Conservation (phyloP, 306 rosid species). For the Boehmeria nivea region DNA sequence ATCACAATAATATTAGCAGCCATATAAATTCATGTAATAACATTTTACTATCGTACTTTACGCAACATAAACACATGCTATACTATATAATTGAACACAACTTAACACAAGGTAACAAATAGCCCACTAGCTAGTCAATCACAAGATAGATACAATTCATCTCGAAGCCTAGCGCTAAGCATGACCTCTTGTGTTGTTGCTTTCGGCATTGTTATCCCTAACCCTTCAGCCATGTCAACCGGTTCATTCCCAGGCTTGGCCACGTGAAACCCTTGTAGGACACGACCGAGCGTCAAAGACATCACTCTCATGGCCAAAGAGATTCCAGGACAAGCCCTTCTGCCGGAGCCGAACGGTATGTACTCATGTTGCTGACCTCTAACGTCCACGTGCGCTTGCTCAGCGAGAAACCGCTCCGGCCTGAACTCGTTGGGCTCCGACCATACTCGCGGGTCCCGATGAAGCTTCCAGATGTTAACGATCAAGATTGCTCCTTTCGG, state of each 20-base stretch:
- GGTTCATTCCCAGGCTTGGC: not conserved
- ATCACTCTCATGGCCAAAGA: constrained; percentile 19
- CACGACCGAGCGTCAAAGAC: constrained; percentile 18
- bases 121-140: no score
- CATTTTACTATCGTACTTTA: no score
- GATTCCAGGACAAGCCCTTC: constrained; percentile 30
- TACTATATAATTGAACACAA: no score
- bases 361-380: constrained; percentile 14
- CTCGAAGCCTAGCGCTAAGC: no score
- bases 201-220: constrained; percentile 28
- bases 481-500: constrained; percentile 28
- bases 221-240: constrained; percentile 34
- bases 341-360: constrained; percentile 27
- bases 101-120: no score
- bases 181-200: not conserved
- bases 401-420: constrained; percentile 23
- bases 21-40: no score
- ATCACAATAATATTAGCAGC: no score
- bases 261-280: constrained; percentile 30
- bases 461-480: constrained; percentile 32
- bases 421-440: constrained; percentile 19
- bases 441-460: constrained; percentile 31
- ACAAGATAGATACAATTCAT: no score
- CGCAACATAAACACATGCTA: no score
- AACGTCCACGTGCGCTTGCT: not conserved